A percentile compares a stretch with the other conserved stretches of the same genome.
Evolutionary conservation across 192 early-diverging fungal species (phyloP).

Genomic region (Coemansia sp.): DNA sequence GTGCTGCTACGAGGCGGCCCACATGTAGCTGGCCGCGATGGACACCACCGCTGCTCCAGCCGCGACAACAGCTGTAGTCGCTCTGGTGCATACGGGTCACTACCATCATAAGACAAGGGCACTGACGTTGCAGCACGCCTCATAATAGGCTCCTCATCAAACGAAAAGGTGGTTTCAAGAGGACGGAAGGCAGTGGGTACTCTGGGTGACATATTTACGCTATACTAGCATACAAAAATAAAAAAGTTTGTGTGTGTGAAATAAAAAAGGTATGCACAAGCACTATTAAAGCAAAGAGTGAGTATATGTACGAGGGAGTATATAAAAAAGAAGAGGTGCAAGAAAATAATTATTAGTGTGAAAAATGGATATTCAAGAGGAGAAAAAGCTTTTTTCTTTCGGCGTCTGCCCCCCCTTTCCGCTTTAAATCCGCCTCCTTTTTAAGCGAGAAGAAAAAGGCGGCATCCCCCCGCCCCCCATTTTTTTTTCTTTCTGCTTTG

Average conservation of each 20-base stretch:
- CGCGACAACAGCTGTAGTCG: conserved; percentile 41
- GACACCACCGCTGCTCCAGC: conserved; percentile 52
- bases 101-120: conserved; percentile 21
- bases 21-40: conserved; percentile 17
- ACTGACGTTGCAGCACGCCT: conserved; percentile 44
- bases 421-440: conserved; percentile 9
- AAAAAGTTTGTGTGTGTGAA: not conserved
- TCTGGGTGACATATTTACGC: conserved; percentile 33
- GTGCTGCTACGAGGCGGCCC: conserved; percentile 22
- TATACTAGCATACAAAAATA: conserved; percentile 20
- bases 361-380: conserved; percentile 12
- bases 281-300: conserved; percentile 17
- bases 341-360: conserved; percentile 8
- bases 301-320: conserved; percentile 10
- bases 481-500: conserved; percentile 16
- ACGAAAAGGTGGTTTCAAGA: conserved; percentile 41
- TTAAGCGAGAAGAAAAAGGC: not conserved
- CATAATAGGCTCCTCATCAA: conserved; percentile 18
- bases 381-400: conserved; percentile 22
- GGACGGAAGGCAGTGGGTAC: conserved; percentile 56
- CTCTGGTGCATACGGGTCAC: conserved; percentile 33
- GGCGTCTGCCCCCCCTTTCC: conserved; percentile 14
- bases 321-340: conserved; percentile 2
- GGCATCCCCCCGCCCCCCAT: conserved; percentile 15
- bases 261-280: conserved; percentile 8